Evolutionary conservation across 495 filamentous ascomycete species (phyloP).

Genomic region (Antarctomyces pellizariae): DNA sequence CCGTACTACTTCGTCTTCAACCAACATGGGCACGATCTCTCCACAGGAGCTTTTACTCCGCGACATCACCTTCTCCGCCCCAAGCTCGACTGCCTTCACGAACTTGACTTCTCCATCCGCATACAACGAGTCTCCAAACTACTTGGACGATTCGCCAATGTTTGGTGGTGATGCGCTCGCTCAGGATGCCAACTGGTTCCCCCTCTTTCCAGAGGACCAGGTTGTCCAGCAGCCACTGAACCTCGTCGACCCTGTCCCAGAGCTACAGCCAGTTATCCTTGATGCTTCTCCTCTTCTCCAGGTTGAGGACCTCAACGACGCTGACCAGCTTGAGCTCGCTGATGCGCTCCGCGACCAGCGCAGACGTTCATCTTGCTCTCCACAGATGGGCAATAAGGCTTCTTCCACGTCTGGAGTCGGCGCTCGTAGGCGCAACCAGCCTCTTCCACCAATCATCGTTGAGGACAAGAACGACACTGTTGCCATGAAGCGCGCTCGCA

Average conservation of each 20-base stretch:
- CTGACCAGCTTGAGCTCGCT: slow-evolving; percentile 16
- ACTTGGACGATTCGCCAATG: slow-evolving; percentile 47
- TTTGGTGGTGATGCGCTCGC: slow-evolving; percentile 24
- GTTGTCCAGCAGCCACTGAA: slow-evolving; percentile 2
- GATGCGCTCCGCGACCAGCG: slow-evolving; percentile 16
- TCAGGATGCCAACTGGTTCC: slow-evolving; percentile 27
- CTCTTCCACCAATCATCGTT: slow-evolving; percentile 53
- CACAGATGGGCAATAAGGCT: slow-evolving; percentile 27
- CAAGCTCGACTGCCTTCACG: slow-evolving; percentile 64
- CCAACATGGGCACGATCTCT: slow-evolving; percentile 49
- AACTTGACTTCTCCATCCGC: slow-evolving; percentile 65
- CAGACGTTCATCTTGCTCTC: slow-evolving; percentile 16
- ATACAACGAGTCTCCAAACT: slow-evolving; percentile 48
- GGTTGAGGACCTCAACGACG: slow-evolving; percentile 12
- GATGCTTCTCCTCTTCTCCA: slow-evolving; percentile 19
- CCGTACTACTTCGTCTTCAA: slow-evolving; percentile 17
- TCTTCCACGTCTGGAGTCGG: slow-evolving; percentile 48
- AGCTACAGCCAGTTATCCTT: slow-evolving; percentile 11
- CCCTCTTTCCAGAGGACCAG: slow-evolving; percentile 41
- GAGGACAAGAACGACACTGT: slow-evolving; percentile 47
- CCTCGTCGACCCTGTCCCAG: slow-evolving; percentile 7
- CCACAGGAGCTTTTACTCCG: slow-evolving; percentile 56
- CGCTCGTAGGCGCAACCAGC: slow-evolving; percentile 48
- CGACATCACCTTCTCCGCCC: slow-evolving; percentile 44
- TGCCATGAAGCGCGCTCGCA: slow-evolving; percentile 81